Percentiles rank a stretch among this genome's conserved stretches.
Evolutionary conservation across 371 early-diverging fungal species (phyloP).

Genomic region (Chytridium lagenaria): DNA sequence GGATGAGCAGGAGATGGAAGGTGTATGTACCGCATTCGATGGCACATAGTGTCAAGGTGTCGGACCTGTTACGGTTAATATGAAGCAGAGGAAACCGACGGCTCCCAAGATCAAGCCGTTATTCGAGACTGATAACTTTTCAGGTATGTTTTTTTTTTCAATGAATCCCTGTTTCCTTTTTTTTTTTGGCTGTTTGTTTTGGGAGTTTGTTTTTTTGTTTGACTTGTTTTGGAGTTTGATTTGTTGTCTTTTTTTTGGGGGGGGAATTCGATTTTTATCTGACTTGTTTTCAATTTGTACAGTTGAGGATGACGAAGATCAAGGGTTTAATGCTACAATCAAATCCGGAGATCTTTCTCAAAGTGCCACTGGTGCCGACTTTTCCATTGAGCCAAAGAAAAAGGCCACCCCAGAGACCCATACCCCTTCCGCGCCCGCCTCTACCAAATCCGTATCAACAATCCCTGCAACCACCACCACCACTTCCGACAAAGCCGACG

Average conservation of each 20-base stretch:
- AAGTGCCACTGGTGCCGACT: background rate
- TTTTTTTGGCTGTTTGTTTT: no score
- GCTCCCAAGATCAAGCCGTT: conserved; percentile 27
- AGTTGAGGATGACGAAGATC: conserved; percentile 25
- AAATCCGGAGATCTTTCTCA: background rate
- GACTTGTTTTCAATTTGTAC: no score
- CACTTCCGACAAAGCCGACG: no score
- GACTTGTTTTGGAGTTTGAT: no score
- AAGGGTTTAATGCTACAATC: background rate
- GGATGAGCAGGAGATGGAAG: background rate
- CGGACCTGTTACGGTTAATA: conserved; percentile 32
- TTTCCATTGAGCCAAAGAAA: no score
- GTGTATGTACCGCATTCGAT: background rate
- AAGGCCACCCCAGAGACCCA: no score
- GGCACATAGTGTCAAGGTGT: conserved; percentile 14
- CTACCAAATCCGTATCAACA: no score
- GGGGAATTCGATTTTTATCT: no score
- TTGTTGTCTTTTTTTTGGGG: no score
- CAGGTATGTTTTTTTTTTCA: conserved; percentile 24
- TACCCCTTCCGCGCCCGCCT: no score
- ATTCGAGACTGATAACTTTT: conserved; percentile 41
- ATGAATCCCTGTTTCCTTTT: no score
- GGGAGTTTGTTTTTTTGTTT: background rate
- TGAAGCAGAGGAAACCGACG: conserved; percentile 55
- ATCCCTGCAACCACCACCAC: no score